Base-by-base conservation (phyloP, 345 rosid species). In the Hibiscus tridactylites region DNA sequence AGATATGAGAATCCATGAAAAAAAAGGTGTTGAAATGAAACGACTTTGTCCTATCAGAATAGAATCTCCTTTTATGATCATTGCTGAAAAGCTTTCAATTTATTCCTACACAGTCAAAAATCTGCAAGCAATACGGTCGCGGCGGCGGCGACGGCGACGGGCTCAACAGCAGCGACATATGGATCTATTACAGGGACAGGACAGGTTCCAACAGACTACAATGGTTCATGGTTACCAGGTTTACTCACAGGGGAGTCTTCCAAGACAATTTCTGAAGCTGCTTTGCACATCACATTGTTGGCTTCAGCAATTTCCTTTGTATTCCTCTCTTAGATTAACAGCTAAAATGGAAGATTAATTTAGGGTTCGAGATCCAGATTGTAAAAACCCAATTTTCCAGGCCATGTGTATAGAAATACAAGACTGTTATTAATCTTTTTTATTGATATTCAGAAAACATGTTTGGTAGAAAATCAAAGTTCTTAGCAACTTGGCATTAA, bases 151-250 rank as follows among this genome's bases (percentile, higher is more conserved):
- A 16, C 62, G 31, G 24, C 57, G 2, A n/a, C 11, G 17, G 59
- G 59, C 59, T 17, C 59, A 6, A 61, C 74, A 0, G 33, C 19
- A 11, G 17, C 70, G 3, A 19, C 62, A 17, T 33, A 31, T 15
- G 70, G 61, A 11, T 52, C 75, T 9, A 33, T 79, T 28, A 72
- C 70, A 35, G 83, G 83, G 49, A 69, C 82, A 61, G 81, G 37
- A 24, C 68, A 72, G 11, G 79, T 57, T 70, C 56, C 86, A 46
- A 28, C 31, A 2, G 74, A 35, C 17, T 79, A 56, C n/a, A 75
- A 74, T 62, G 31, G 65, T 73, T 77, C 88, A 61, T 86, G 89
- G 92, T 61, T 83, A 61, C 84, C 92, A 3, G 79, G 65, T 75
- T 77, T 79, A 19, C 24, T 82, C 37, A 61, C 77, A 0, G 91